Evolutionary conservation across 176 grass and related monocot species (phyloP).

Genomic region (Poa annua): DNA sequence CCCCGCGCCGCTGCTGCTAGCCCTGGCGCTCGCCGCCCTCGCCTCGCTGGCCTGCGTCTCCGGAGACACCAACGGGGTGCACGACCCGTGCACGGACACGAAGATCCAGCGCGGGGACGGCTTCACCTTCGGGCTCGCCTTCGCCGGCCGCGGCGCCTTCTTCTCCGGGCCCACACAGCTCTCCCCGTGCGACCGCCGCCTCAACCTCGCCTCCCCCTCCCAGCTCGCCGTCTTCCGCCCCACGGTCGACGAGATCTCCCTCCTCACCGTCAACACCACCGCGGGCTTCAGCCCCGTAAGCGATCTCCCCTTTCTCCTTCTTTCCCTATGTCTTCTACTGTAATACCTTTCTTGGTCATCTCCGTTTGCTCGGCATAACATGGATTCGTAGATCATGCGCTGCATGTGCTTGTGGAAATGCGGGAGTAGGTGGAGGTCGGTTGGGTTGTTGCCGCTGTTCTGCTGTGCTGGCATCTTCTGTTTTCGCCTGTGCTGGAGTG

Average conservation of each 20-base stretch:
- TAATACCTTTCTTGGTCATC: background rate
- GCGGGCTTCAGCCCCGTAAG: slow-evolving; percentile 70
- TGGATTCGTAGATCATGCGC: slow-evolving; percentile 17
- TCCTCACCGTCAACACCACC: slow-evolving; percentile 96
- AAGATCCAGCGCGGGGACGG: slow-evolving; percentile 87
- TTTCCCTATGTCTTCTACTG: background rate
- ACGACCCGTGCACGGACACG: slow-evolving; percentile 77
- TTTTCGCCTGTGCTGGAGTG: background rate
- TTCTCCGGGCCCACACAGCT: slow-evolving; percentile 66
- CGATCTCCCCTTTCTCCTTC: background rate
- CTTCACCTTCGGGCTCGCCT: slow-evolving; percentile 88
- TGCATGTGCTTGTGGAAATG: slow-evolving; percentile 43
- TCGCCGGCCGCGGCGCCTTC: slow-evolving; percentile 58
- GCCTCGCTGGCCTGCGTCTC: slow-evolving; percentile 37
- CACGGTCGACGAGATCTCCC: slow-evolving; percentile 97
- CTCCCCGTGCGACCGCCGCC: slow-evolving; percentile 94
- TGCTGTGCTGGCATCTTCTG: background rate
- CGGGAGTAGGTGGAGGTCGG: slow-evolving; percentile 14
- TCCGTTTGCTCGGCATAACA: background rate
- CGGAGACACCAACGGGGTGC: slow-evolving; percentile 66
- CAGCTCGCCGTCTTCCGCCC: slow-evolving; percentile 94
- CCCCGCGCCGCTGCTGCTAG: background rate
- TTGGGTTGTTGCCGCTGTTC: background rate
- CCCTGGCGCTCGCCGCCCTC: slow-evolving; percentile 20
- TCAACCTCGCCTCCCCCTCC: slow-evolving; percentile 53